Evolutionary conservation across 805 yeast species (phyloP).

Genomic region (Saccharomyces jurei): DNA sequence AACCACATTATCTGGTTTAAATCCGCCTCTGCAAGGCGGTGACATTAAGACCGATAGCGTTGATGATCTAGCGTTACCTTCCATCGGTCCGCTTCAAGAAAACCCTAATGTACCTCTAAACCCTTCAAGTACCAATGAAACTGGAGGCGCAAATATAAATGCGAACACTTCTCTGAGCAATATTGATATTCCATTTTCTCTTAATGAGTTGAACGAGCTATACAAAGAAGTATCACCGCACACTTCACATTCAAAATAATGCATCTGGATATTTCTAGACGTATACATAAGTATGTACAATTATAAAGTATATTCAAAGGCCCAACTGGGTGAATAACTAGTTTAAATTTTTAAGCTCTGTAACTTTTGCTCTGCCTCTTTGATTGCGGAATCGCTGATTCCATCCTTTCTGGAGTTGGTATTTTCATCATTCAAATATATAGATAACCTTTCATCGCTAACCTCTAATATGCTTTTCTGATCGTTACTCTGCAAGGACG

Average conservation of each 20-base stretch:
- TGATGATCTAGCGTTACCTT: background rate
- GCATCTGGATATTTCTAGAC: background rate
- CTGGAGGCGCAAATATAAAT: background rate
- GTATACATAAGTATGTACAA: background rate
- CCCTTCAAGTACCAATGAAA: background rate
- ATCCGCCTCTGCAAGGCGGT: background rate
- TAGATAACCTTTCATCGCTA: slow-evolving; percentile 57
- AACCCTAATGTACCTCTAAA: background rate
- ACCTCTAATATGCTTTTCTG: slow-evolving; percentile 44
- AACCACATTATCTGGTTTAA: slow-evolving; percentile 1
- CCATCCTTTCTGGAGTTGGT: slow-evolving; percentile 16
- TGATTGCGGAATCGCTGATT: background rate
- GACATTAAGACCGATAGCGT: background rate
- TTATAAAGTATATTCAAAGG: background rate
- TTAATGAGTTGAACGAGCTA: background rate
- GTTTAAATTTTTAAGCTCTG: background rate
- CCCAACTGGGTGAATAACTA: background rate
- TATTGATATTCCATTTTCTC: background rate
- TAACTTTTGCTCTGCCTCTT: background rate
- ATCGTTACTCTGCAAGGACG: slow-evolving; percentile 54
- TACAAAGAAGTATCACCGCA: background rate
- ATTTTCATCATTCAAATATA: slow-evolving; percentile 54
- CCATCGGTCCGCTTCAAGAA: background rate
- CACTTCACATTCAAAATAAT: background rate
- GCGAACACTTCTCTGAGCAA: background rate